phyloP scores from a whole-genome alignment of 208 protist species.

The Leishmania major region DNA sequence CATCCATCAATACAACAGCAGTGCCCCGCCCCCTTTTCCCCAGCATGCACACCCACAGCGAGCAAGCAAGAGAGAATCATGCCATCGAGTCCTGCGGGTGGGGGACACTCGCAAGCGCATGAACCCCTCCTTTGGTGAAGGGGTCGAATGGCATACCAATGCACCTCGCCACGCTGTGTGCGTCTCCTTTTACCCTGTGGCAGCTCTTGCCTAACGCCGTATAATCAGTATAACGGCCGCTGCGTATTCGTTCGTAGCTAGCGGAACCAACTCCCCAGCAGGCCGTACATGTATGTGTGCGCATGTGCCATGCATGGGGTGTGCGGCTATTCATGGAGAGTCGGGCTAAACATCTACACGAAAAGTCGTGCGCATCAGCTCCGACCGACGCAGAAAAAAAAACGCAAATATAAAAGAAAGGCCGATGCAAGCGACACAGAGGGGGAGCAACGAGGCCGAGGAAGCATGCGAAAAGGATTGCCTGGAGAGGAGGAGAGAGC shows the following conservation, averaged over 20 bases:
- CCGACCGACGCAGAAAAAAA: neutral
- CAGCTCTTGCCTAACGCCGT: neutral
- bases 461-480: neutral
- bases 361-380: neutral
- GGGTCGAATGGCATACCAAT: neutral
- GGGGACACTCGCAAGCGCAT: neutral
- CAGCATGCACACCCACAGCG: neutral
- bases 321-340: neutral
- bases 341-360: neutral
- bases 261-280: neutral
- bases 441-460: neutral
- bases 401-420: neutral
- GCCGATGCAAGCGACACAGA: neutral
- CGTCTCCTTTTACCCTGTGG: neutral
- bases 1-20: neutral
- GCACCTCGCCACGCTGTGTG: neutral
- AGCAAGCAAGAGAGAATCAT: neutral
- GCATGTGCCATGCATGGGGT: neutral
- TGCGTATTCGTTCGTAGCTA: neutral
- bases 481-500: neutral
- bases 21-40: neutral
- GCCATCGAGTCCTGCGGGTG: neutral
- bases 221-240: slow-evolving; percentile 1
- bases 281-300: neutral
- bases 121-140: neutral